Conservation (phyloP, 179 eudicot genomes). For the Carnegiea gigantea region DNA sequence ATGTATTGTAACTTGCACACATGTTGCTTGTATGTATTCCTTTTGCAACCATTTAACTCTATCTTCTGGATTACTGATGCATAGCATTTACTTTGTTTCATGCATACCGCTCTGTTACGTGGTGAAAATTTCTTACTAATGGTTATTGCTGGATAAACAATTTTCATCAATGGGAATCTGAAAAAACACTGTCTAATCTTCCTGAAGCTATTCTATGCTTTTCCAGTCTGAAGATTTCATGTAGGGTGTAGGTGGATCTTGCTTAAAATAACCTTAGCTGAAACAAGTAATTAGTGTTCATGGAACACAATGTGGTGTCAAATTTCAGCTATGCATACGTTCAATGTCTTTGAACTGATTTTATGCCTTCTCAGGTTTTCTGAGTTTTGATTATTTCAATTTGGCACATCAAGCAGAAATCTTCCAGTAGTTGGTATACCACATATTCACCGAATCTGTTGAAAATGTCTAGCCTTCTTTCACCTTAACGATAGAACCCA, state of each 20-base stretch:
- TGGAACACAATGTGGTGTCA: not conserved
- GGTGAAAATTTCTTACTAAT: not conserved
- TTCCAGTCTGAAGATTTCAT: too few relatives aligned
- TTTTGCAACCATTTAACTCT: not conserved
- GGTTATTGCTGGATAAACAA: not conserved
- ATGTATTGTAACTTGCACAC: conserved; percentile 7
- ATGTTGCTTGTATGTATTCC: not conserved
- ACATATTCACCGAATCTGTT: too few relatives aligned
- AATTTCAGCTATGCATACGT: not conserved
- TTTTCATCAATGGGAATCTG: not conserved
- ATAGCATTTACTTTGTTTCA: not conserved
- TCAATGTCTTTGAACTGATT: not conserved
- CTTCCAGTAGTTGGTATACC: too few relatives aligned
- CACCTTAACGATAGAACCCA: not conserved
- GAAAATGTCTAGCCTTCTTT: not conserved
- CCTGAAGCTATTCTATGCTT: too few relatives aligned
- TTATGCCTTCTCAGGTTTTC: not conserved
- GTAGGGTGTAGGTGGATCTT: not conserved
- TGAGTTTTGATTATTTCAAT: not conserved
- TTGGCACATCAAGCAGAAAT: too few relatives aligned
- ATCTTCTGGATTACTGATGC: not conserved
- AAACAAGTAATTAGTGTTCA: not conserved
- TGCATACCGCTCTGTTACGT: too few relatives aligned
- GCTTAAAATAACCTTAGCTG: not conserved
- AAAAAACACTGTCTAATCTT: too few relatives aligned